A percentile compares a stretch with the other conserved stretches of the same genome.
These are phyloP conservation scores for Alloteropsis semialata DNA, from an alignment of 176 grass and related monocot genomes.

Conservation along the genomic window DNA sequence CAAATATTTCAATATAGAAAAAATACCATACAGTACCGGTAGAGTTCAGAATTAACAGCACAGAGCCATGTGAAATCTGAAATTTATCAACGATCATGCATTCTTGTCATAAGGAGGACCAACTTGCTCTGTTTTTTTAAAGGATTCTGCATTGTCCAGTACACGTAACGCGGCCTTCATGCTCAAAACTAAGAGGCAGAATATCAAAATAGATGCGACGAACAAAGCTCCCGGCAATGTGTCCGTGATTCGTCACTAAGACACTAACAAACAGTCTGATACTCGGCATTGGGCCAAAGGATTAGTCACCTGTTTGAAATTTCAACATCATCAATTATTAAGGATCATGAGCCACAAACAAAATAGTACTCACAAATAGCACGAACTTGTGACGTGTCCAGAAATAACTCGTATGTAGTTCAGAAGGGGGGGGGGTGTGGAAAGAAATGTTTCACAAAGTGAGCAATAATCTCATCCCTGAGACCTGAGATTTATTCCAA, in stretches of 20 bases:
- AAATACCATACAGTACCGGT: no score
- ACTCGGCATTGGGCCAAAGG: neutral
- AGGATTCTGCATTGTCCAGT: neutral
- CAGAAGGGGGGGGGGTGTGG: no score
- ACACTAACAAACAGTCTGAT: neutral
- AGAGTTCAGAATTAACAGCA: neutral
- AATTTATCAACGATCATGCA: neutral
- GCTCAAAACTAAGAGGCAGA: neutral
- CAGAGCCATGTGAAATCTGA: neutral
- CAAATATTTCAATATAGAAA: no score
- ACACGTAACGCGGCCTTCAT: neutral
- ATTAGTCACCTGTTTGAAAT: neutral
- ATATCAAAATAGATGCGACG: constrained; percentile 5
- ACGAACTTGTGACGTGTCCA: neutral
- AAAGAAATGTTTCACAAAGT: no score
- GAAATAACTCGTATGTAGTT: neutral
- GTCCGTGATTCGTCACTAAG: constrained; percentile 5
- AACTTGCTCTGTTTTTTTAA: neutral
- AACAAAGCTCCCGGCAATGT: neutral
- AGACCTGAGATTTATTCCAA: neutral
- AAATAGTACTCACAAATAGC: neutral
- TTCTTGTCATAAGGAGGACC: neutral
- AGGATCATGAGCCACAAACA: neutral
- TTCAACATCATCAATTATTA: neutral
- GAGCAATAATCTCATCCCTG: no score